These are phyloP conservation scores for Pisolithus orientalis DNA, from an alignment of 768 basidiomycete genomes.

Conservation along the genomic window DNA sequence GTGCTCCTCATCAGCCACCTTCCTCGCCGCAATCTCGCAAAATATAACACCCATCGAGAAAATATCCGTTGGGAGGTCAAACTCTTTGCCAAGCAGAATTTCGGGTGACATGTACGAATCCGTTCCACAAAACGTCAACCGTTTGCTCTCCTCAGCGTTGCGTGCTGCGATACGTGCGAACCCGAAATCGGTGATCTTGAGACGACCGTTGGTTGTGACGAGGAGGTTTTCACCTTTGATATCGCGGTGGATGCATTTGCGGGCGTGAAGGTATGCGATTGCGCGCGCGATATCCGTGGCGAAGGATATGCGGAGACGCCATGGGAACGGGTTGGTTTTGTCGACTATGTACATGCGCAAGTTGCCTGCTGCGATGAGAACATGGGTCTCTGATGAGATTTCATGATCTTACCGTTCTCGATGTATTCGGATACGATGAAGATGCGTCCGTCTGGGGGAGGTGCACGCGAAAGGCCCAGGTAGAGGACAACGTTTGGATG, in stretches of 20 bases:
- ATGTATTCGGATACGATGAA: slow-evolving; percentile 96
- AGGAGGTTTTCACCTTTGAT: slow-evolving; percentile 97
- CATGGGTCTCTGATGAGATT: background rate
- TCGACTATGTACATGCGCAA: slow-evolving; percentile 88
- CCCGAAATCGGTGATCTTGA: slow-evolving; percentile 99
- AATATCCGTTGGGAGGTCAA: slow-evolving; percentile 90
- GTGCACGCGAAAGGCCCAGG: slow-evolving; percentile 81
- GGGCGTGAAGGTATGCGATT: slow-evolving; percentile 94
- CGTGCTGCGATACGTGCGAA: slow-evolving; percentile 92
- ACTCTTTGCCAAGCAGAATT: slow-evolving; percentile 85
- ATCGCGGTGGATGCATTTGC: slow-evolving; percentile 85
- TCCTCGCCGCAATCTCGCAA: slow-evolving; percentile 82
- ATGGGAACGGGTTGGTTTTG: slow-evolving; percentile 77
- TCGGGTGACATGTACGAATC: slow-evolving; percentile 98
- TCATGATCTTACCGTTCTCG: slow-evolving; percentile 50
- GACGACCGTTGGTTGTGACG: slow-evolving; percentile 87
- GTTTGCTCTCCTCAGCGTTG: slow-evolving; percentile 83
- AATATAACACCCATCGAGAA: slow-evolving; percentile 92
- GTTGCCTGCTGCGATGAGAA: slow-evolving; percentile 38
- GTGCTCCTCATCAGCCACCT: slow-evolving; percentile 75
- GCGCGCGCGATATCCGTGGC: slow-evolving; percentile 92
- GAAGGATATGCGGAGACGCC: slow-evolving; percentile 91
- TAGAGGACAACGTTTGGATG: slow-evolving; percentile 93
- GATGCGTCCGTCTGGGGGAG: slow-evolving; percentile 74
- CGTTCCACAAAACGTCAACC: slow-evolving; percentile 83